A percentile compares a stretch with the other conserved stretches of the same genome.
phyloP scores from a whole-genome alignment of 2,329 filamentous ascomycete genomes.

The Didymella keratinophila region DNA sequence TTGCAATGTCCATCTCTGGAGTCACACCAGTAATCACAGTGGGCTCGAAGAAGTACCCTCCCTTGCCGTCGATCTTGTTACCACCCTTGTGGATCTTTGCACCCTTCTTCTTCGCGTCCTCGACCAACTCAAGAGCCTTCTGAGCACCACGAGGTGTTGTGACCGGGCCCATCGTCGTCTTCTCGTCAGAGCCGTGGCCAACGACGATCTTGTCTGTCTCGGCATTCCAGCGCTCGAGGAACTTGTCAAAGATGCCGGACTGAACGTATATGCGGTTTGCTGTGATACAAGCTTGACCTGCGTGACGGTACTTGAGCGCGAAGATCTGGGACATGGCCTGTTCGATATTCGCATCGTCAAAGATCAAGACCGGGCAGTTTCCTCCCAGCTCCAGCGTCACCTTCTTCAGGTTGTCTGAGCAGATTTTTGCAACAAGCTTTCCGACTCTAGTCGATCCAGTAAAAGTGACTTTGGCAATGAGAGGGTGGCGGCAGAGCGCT shows the following conservation, averaged over 20 bases:
- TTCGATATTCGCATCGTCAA: slow-evolving; percentile 69
- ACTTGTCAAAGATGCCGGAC: slow-evolving; percentile 67
- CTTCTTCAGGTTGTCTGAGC: slow-evolving; percentile 68
- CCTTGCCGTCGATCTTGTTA: slow-evolving; percentile 54
- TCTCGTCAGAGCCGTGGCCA: slow-evolving; percentile 67
- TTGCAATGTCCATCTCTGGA: slow-evolving; percentile 63
- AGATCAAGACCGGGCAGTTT: slow-evolving; percentile 71
- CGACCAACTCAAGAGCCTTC: slow-evolving; percentile 67
- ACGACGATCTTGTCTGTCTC: slow-evolving; percentile 64
- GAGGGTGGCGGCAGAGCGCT: slow-evolving; percentile 63
- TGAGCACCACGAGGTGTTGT: slow-evolving; percentile 64
- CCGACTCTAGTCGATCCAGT: slow-evolving; percentile 67
- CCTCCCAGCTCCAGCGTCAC: slow-evolving; percentile 70
- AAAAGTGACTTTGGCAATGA: slow-evolving; percentile 69
- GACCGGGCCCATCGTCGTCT: slow-evolving; percentile 67
- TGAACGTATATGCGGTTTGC: slow-evolving; percentile 73
- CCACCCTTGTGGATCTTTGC: slow-evolving; percentile 71
- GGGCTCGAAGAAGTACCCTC: slow-evolving; percentile 74
- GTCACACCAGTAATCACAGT: slow-evolving; percentile 69
- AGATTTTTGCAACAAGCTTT: slow-evolving; percentile 68
- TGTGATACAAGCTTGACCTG: slow-evolving; percentile 70
- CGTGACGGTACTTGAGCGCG: slow-evolving; percentile 64
- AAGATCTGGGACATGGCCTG: slow-evolving; percentile 59
- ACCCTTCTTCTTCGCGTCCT: slow-evolving; percentile 69
- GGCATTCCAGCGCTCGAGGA: slow-evolving; percentile 62